Base-by-base conservation (phyloP, 2,329 filamentous ascomycete genomes). In the Tolypocladium guangdongense region DNA sequence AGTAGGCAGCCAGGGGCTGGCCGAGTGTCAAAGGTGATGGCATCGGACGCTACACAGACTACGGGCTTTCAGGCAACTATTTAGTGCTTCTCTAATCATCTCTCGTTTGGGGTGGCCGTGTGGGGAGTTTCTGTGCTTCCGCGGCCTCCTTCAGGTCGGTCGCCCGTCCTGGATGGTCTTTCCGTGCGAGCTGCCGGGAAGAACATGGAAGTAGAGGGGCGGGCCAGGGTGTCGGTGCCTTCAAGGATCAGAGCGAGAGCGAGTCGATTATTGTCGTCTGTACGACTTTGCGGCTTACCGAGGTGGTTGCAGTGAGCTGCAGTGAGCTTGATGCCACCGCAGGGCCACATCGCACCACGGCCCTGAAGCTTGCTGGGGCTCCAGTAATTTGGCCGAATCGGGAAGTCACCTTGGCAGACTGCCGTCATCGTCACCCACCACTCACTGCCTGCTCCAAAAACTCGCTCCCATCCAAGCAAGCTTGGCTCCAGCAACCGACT, bases 131-230 rank as follows among this genome's bases (percentile, higher is more conserved):
- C 20, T 45, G 30, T 22, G 45, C 36, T 49, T 53, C 53, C 27
- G 56, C 52, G 14, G 55, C 51, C 41, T 52, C 54, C 54, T 63
- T 64, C 14, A 66, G 36, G 18, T 65, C 65, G 33, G 60, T 60
- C 10, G n/a, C n/a, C n/a, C 66, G 63, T 64, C 52, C 56, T 62
- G 57, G 0, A 72, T 64, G 16, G 69, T 20, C 67, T 59, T 58
- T 86, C 82, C 11, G 72, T 76, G 64, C 83, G 80, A 16, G 64
- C 72, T 11, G 65, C 65, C 20, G 73, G 77, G 57, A 86, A 74
- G 66, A 84, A 79, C 83, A 86, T 86, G 46, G 10, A 33, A 12
- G 32, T 14, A 12, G 32, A 5, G 32, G 4, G 11, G 4, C 32
- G 5, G 32, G 32, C 14, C 11, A 10, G 32, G 32, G 32, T 32